A percentile compares a stretch with the other conserved stretches of the same genome.
Conservation (phyloP, 73 alveolate genomes). For the Effrenium voratum region DNA sequence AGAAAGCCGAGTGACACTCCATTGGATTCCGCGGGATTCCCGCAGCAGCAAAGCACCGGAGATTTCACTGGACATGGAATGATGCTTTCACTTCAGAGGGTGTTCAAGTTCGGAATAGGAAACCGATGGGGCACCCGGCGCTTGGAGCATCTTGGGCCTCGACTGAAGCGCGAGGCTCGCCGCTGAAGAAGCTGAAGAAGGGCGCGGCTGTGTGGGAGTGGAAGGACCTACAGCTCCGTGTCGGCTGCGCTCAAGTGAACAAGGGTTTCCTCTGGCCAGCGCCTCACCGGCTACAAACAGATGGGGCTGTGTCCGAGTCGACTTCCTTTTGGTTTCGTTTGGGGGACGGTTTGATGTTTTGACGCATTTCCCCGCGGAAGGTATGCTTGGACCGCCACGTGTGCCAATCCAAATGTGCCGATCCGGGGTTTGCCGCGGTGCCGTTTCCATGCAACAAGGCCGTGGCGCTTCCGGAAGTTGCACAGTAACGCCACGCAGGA, state of each 20-base stretch:
- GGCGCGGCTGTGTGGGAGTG: constrained; percentile 44
- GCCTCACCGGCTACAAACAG: neutral
- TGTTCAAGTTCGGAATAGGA: neutral
- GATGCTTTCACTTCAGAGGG: neutral
- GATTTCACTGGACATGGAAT: neutral
- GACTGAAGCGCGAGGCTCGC: constrained; percentile 1
- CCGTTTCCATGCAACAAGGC: neutral
- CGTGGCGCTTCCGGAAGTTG: neutral
- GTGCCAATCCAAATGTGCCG: neutral
- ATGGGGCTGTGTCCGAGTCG: too few species aligned
- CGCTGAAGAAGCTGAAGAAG: constrained; percentile 34
- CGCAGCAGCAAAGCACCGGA: neutral
- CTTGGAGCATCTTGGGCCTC: neutral
- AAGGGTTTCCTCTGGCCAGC: neutral
- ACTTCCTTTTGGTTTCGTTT: too few species aligned
- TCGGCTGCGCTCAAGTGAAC: too few species aligned
- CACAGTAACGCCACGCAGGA: neutral
- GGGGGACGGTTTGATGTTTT: too few species aligned
- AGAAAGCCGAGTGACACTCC: neutral
- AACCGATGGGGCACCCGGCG: neutral
- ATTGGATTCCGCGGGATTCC: neutral
- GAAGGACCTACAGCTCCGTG: too few species aligned
- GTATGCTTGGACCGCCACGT: too few species aligned
- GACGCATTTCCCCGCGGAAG: too few species aligned
- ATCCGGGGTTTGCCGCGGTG: neutral